Evolutionary conservation across 345 rosid species (phyloP).

Genomic region (Citrus sp.): DNA sequence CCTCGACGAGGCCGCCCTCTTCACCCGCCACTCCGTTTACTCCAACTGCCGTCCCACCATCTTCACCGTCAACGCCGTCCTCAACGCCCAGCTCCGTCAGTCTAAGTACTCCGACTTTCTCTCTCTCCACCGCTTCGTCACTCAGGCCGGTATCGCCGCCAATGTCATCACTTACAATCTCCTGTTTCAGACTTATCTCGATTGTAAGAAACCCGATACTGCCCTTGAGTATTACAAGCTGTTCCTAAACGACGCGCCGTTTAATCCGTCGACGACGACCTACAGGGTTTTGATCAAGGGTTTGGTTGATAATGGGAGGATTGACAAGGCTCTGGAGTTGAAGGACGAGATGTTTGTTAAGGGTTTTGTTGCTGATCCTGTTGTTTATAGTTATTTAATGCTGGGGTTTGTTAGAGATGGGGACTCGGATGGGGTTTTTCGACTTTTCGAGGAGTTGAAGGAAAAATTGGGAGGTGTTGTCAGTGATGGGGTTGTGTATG

Average conservation of each 20-base stretch:
- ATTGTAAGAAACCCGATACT: constrained; percentile 72
- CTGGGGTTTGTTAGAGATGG: constrained; percentile 46
- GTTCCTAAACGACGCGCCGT: constrained; percentile 58
- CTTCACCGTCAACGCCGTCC: constrained; percentile 79
- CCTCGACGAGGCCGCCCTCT: constrained; percentile 85
- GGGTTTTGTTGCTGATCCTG: constrained; percentile 60
- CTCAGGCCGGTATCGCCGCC: constrained; percentile 77
- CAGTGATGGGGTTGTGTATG: constrained; percentile 79
- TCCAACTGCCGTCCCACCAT: constrained; percentile 92
- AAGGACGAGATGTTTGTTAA: constrained; percentile 69
- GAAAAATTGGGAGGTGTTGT: constrained; percentile 69
- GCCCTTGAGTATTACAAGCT: constrained; percentile 81
- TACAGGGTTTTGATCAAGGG: constrained; percentile 77
- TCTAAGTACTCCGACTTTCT: constrained; percentile 69
- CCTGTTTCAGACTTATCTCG: constrained; percentile 76
- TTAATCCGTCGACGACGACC: constrained; percentile 73
- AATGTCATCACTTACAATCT: constrained; percentile 73
- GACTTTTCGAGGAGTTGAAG: constrained; percentile 71
- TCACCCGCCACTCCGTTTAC: constrained; percentile 87
- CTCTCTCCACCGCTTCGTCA: constrained; percentile 71
- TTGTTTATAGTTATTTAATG: constrained; percentile 74
- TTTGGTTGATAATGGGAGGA: constrained; percentile 65
- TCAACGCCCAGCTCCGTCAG: constrained; percentile 82
- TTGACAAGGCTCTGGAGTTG: constrained; percentile 80
- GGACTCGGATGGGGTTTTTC: constrained; percentile 58